Evolutionary conservation across 331 rosid genomes (phyloP), one percentile per base, ranked within the genome.

Genomic region (Stylosanthes scabra): DNA sequence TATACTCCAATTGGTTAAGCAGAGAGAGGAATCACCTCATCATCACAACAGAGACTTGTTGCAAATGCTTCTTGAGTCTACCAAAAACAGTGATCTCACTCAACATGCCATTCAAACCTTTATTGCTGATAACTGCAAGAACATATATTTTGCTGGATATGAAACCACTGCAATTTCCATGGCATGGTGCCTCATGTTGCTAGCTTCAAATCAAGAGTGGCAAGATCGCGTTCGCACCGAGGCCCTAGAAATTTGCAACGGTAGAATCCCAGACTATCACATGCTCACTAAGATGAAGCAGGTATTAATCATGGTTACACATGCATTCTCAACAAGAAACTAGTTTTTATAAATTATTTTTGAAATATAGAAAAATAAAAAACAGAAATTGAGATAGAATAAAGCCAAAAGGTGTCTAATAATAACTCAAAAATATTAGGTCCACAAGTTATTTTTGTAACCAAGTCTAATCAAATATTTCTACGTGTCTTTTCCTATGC

Each of bases 141-240:
- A 74, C 51, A 74, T 84, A 69, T 78, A 81, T 72, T 59, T 84
- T 69, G 88, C 88, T 57, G 88, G 81, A 1, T 80, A 41, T 52
- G 88, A 80, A 65, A 68, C 88, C 58, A 74, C 74, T 15, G 81
- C 88, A 5, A 56, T 70, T 77, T 5, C 74, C 37, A 63, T 83
- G 3, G 40, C 76, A 37, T 84, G 83, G 85, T 74, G 85, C 74
- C 74, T 84, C 34, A 81, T 84, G 88, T 47, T 84, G 54, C 61
- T 81, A 63, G 88, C 85, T 40, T 70, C 71, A 63, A 77, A 84
- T 42, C 83, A 59, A 74, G 74, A 78, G 25, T 84, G 85, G 85
- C 88, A 84, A 47, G 71, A 74, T 25, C 74, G 85, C 6, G 83
- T 71, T 52, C 76, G 85, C 0, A 63, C 76, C 1, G 85, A 81